Conservation (phyloP, 225 moss, liverwort and hornwort species). For the Antitrichia curtipendula region DNA sequence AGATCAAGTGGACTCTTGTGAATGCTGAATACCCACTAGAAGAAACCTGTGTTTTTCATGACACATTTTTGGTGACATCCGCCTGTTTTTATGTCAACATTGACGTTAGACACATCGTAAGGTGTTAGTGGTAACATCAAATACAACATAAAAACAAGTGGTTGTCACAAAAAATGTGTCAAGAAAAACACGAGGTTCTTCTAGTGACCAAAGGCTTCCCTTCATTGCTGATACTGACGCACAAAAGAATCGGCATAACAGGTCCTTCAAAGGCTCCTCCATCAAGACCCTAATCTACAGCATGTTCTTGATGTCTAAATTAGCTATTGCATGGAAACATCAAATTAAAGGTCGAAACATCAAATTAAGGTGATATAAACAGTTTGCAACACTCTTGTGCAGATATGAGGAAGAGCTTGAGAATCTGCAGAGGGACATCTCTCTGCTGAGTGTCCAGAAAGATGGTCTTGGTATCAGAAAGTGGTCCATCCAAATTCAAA, state of each 20-base stretch:
- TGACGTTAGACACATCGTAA: too few species aligned
- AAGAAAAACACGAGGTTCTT: too few species aligned
- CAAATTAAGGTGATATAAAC: not conserved
- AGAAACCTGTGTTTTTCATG: too few species aligned
- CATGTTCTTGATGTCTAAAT: not conserved
- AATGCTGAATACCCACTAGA: slow-evolving; percentile 45
- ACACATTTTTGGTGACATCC: too few species aligned
- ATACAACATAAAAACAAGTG: too few species aligned
- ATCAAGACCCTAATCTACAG: not conserved
- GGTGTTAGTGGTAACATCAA: too few species aligned
- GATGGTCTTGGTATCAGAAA: slow-evolving; percentile 14
- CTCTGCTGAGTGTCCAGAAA: slow-evolving; percentile 18
- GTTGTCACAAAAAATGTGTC: too few species aligned
- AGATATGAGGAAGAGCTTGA: slow-evolving; percentile 36
- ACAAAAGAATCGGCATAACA: slow-evolving; percentile 10
- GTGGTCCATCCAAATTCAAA: slow-evolving; percentile 9
- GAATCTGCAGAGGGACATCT: slow-evolving; percentile 14
- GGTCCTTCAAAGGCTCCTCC: not conserved
- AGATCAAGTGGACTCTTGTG: slow-evolving; percentile 31
- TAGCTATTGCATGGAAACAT: not conserved
- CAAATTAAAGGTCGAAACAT: not conserved
- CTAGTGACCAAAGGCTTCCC: slow-evolving; percentile 14
- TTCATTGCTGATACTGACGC: slow-evolving; percentile 27
- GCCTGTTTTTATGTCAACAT: too few species aligned
- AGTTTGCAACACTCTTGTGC: not conserved